Evolutionary conservation across 1,284 basidiomycete species (phyloP).

Genomic region (Lignosus rhinocerotis): DNA sequence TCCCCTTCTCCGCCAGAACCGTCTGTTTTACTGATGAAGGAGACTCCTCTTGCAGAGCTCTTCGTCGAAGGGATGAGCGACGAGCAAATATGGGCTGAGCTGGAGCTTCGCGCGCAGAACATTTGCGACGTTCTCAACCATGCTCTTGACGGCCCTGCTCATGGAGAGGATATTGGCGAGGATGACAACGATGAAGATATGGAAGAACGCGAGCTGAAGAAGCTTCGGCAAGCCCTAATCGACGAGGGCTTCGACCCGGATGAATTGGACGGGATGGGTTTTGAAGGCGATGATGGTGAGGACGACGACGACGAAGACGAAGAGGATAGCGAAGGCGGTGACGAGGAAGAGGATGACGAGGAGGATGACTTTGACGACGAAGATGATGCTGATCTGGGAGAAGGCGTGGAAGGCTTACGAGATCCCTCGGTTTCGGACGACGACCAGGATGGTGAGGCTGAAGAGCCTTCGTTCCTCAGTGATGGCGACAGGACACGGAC

Average conservation of each 20-base stretch:
- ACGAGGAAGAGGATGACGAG: constrained; percentile 35
- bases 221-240: constrained; percentile 27
- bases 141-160: constrained; percentile 47
- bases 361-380: constrained; percentile 37
- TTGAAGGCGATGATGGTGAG: constrained; percentile 28
- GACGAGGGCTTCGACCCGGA: constrained; percentile 40
- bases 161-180: constrained; percentile 36
- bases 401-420: constrained; percentile 44
- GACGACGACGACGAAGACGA: constrained; percentile 38
- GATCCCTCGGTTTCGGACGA: constrained; percentile 51
- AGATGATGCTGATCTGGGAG: constrained; percentile 36
- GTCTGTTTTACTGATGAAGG: constrained; percentile 45
- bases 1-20: constrained; percentile 31
- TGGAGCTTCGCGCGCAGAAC: constrained; percentile 75
- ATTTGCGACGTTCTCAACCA: constrained; percentile 66
- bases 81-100: constrained; percentile 92
- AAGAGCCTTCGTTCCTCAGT: constrained; percentile 35
- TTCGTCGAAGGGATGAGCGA: constrained; percentile 83
- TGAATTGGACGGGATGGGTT: constrained; percentile 35
- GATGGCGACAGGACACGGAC: constrained; percentile 28
- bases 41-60: constrained; percentile 77
- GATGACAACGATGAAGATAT: constrained; percentile 37
- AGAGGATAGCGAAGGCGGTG: constrained; percentile 41
- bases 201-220: constrained; percentile 34
- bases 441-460: constrained; percentile 37